Percentiles rank a stretch among this genome's conserved stretches.
phyloP scores from a whole-genome alignment of 352 stramenopile species.

The Thalassiosira mediterranea region DNA sequence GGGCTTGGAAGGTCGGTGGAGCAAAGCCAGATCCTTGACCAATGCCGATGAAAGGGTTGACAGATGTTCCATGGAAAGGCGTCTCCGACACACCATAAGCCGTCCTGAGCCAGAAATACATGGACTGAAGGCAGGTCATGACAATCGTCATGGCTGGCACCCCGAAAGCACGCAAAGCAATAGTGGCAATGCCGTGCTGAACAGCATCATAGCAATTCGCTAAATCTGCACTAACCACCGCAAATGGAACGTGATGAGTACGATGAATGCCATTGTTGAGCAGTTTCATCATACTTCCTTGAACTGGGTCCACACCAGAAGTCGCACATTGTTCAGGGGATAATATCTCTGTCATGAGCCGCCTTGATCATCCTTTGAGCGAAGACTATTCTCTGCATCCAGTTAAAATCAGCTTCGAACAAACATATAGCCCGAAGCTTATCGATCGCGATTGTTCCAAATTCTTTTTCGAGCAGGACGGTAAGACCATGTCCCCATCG shows the following conservation, averaged over 20 bases:
- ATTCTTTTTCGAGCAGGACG: constrained; percentile 32
- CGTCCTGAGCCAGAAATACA: background rate
- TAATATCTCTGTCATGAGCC: background rate
- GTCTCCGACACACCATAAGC: background rate
- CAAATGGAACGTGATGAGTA: constrained; percentile 2
- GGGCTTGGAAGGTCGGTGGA: constrained; percentile 7
- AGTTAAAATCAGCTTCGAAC: constrained; percentile 42
- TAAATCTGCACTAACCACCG: constrained; percentile 16
- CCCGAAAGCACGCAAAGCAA: constrained; percentile 14
- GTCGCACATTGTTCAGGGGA: constrained; percentile 25
- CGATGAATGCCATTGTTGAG: constrained; percentile 23
- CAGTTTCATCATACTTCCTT: constrained; percentile 4
- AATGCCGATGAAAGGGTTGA: constrained; percentile 13
- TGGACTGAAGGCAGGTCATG: constrained; percentile 6
- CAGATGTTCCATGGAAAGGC: constrained; percentile 9
- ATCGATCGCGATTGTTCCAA: constrained; percentile 28
- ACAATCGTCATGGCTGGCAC: constrained; percentile 6
- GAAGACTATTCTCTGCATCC: constrained; percentile 14
- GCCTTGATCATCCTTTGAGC: constrained; percentile 1
- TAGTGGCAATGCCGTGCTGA: constrained; percentile 15
- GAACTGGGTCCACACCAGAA: background rate
- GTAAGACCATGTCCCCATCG: constrained; percentile 24
- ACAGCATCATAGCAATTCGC: constrained; percentile 35
- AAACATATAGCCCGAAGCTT: constrained; percentile 32
- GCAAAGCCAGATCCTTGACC: constrained; percentile 21